Conservation (phyloP, 805 yeast species). For the Ogataea paraovalis region DNA sequence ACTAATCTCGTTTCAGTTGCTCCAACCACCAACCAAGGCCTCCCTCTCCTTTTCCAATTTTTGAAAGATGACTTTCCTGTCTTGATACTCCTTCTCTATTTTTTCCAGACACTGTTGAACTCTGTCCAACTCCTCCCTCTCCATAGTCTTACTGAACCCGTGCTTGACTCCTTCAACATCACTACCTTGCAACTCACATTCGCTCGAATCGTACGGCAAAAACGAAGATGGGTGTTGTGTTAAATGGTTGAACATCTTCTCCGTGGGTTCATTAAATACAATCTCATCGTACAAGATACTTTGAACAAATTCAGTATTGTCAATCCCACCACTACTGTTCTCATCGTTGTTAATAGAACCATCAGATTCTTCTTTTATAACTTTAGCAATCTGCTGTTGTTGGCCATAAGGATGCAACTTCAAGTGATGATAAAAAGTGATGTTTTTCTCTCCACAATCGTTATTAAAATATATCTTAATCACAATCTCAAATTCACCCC, state of each 20-base stretch:
- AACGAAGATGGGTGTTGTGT: conserved; percentile 63
- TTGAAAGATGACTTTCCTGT: conserved; percentile 24
- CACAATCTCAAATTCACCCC: conserved; percentile 98
- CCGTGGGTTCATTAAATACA: conserved; percentile 95
- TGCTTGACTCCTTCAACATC: conserved; percentile 9
- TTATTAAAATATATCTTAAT: conserved; percentile 80
- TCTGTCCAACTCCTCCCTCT: conserved; percentile 60
- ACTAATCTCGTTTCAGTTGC: neutral
- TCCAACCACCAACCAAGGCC: conserved; percentile 7
- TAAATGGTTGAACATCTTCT: conserved; percentile 72
- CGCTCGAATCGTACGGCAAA: conserved; percentile 33
- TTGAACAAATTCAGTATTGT: conserved; percentile 42
- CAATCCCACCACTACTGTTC: neutral
- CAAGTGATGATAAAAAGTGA: conserved; percentile 82
- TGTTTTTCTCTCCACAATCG: conserved; percentile 85
- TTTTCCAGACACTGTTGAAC: conserved; percentile 35
- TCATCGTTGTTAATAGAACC: conserved; percentile 2
- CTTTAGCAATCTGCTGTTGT: too few relatives aligned
- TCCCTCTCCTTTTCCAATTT: conserved; percentile 30
- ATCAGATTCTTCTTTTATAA: conserved; percentile 1
- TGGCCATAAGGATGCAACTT: conserved; percentile 82
- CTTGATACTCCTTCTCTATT: conserved; percentile 24
- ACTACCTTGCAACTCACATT: conserved; percentile 14
- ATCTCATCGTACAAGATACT: conserved; percentile 79
- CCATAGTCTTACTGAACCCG: conserved; percentile 43